A percentile compares a stretch with the other conserved stretches of the same genome.
phyloP scores from a whole-genome alignment of 2,329 filamentous ascomycete species.

The Tympanopsis confertula region DNA sequence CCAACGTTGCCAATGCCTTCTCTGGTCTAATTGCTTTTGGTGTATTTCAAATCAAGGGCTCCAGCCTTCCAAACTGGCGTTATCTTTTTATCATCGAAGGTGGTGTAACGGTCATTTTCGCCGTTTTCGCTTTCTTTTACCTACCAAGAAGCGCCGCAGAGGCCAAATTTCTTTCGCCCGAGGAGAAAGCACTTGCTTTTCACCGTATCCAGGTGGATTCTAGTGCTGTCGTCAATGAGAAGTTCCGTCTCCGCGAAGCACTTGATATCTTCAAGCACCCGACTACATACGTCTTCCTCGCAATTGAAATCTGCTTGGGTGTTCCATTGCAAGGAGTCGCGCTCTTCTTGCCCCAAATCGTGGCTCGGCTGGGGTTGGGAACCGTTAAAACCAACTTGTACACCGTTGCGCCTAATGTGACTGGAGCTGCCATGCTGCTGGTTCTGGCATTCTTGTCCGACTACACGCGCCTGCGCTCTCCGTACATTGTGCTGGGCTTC shows the following conservation, averaged over 20 bases:
- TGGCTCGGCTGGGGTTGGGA: constrained; percentile 32
- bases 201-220: constrained; percentile 68
- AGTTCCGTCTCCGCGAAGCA: constrained; percentile 36
- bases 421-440: constrained; percentile 61
- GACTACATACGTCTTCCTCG: constrained; percentile 33
- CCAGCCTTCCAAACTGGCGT: constrained; percentile 27
- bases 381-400: constrained; percentile 62
- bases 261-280: constrained; percentile 38
- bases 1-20: constrained; percentile 61
- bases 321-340: constrained; percentile 43
- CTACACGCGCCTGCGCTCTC: constrained; percentile 51
- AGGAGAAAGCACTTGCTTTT: constrained; percentile 58
- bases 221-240: constrained; percentile 45
- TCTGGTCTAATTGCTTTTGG: constrained; percentile 21
- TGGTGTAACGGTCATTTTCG: constrained; percentile 43
- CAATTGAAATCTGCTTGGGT: constrained; percentile 46
- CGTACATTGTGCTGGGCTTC: constrained; percentile 66
- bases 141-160: constrained; percentile 53
- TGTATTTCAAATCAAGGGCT: constrained; percentile 31
- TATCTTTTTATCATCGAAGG: constrained; percentile 44
- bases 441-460: constrained; percentile 64
- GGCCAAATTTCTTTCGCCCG: constrained; percentile 52
- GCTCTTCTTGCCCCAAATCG: constrained; percentile 43
- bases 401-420: constrained; percentile 70
- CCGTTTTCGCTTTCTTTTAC: constrained; percentile 57